A percentile compares a stretch with the other conserved stretches of the same genome.
Conservation (phyloP, 2,329 filamentous ascomycete genomes). For the Microdochium trichocladiopsis region DNA sequence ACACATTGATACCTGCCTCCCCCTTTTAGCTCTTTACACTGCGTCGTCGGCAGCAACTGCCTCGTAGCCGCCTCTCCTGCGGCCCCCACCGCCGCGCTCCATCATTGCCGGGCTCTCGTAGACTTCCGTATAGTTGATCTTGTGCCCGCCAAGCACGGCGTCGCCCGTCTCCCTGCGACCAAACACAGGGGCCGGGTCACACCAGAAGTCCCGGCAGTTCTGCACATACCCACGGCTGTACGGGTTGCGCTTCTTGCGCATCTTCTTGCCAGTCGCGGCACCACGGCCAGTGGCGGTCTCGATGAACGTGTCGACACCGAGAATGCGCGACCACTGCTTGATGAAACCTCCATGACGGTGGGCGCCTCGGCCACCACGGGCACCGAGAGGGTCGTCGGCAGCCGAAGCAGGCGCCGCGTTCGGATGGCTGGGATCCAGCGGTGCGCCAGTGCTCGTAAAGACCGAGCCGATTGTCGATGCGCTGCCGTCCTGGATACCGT, state of each 20-base stretch:
- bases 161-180: constrained; percentile 65
- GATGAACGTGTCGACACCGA: constrained; percentile 90
- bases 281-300: constrained; percentile 83
- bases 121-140: constrained; percentile 80
- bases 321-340: constrained; percentile 72
- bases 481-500: constrained; percentile 58
- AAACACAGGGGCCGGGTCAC: constrained; percentile 78
- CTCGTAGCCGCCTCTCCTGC: constrained; percentile 53
- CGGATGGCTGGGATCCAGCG: constrained; percentile 60
- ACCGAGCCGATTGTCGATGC: constrained; percentile 56
- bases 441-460: constrained; percentile 70
- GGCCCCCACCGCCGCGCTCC: constrained; percentile 34
- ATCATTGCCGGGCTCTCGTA: constrained; percentile 78
- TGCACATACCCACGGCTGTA: constrained; percentile 77
- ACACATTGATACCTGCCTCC: neutral
- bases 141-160: constrained; percentile 69
- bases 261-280: constrained; percentile 48
- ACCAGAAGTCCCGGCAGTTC: constrained; percentile 97
- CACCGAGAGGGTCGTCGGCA: constrained; percentile 28
- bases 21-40: constrained; percentile 6
- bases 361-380: constrained; percentile 17
- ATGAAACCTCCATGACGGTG: constrained; percentile 59
- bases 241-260: constrained; percentile 62
- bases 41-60: constrained; percentile 50
- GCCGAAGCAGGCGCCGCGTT: constrained; percentile 43